phyloP scores from a whole-genome alignment of 1,284 basidiomycete species.

The Gymnopus androsaceus region DNA sequence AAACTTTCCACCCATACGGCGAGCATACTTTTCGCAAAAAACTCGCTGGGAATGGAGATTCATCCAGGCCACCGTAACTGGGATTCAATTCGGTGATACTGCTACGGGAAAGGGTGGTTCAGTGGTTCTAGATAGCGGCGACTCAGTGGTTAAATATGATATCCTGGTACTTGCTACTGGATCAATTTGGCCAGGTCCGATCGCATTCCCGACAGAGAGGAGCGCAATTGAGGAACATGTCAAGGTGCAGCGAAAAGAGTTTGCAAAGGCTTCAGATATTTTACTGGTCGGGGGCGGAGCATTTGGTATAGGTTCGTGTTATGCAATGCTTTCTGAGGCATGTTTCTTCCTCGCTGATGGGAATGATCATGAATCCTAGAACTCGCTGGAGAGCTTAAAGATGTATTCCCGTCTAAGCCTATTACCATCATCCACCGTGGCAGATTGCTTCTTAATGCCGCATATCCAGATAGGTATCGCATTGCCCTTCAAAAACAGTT shows the following conservation, averaged over 20 bases:
- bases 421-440: conserved; percentile 66
- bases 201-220: conserved; percentile 43
- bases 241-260: conserved; percentile 43
- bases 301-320: conserved; percentile 54
- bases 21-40: conserved; percentile 45
- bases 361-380: too few relatives aligned
- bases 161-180: conserved; percentile 62
- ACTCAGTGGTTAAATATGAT: conserved; percentile 47
- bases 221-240: conserved; percentile 40
- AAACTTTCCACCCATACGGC: conserved; percentile 40
- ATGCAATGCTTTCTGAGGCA: background rate
- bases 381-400: conserved; percentile 59
- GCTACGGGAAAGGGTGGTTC: conserved; percentile 43
- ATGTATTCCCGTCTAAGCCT: conserved; percentile 55
- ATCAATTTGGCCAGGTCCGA: conserved; percentile 51
- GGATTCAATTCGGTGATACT: conserved; percentile 6
- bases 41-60: conserved; percentile 39
- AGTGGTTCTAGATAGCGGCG: conserved; percentile 49
- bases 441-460: conserved; percentile 51
- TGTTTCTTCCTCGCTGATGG: conserved; percentile 11
- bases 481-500: conserved; percentile 46
- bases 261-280: conserved; percentile 50
- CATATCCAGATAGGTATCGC: conserved; percentile 61
- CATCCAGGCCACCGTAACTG: conserved; percentile 32
- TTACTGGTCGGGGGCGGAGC: conserved; percentile 65